Percentiles rank a stretch among this genome's conserved stretches.
These are phyloP conservation scores for Babesia gibsoni DNA, from an alignment of 169 alveolate species.

Conservation along the genomic window DNA sequence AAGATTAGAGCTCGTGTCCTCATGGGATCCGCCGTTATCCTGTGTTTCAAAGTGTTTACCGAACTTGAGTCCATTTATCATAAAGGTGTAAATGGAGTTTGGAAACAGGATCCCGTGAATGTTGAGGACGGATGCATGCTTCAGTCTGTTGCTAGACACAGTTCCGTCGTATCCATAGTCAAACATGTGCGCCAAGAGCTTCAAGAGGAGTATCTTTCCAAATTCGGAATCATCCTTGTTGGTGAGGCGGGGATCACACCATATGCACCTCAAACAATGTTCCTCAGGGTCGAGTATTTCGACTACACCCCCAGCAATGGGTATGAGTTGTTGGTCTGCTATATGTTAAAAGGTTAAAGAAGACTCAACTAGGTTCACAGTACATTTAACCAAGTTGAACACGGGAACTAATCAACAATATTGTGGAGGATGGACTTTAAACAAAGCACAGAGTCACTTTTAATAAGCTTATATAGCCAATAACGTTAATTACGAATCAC, in stretches of 20 bases:
- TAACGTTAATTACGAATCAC: no score
- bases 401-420: no score
- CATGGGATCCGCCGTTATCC: constrained; percentile 66
- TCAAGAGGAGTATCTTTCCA: constrained; percentile 32
- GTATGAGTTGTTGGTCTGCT: constrained; percentile 14
- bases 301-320: constrained; percentile 59
- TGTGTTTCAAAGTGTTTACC: constrained; percentile 65
- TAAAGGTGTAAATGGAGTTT: constrained; percentile 31
- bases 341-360: no score
- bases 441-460: no score
- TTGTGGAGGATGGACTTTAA: no score
- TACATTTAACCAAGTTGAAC: no score
- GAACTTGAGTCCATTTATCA: constrained; percentile 55
- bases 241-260: constrained; percentile 63
- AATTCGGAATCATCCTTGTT: constrained; percentile 47
- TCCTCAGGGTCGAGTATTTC: constrained; percentile 63
- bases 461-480: no score
- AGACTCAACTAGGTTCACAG: no score
- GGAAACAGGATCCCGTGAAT: constrained; percentile 58
- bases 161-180: constrained; percentile 60
- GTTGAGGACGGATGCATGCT: constrained; percentile 56
- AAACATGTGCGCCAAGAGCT: constrained; percentile 54
- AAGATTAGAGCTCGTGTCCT: constrained; percentile 55
- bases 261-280: constrained; percentile 53
- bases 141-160: constrained; percentile 36